Base-by-base conservation (phyloP, 495 filamentous ascomycete species). In the Neurospora sp. region DNA sequence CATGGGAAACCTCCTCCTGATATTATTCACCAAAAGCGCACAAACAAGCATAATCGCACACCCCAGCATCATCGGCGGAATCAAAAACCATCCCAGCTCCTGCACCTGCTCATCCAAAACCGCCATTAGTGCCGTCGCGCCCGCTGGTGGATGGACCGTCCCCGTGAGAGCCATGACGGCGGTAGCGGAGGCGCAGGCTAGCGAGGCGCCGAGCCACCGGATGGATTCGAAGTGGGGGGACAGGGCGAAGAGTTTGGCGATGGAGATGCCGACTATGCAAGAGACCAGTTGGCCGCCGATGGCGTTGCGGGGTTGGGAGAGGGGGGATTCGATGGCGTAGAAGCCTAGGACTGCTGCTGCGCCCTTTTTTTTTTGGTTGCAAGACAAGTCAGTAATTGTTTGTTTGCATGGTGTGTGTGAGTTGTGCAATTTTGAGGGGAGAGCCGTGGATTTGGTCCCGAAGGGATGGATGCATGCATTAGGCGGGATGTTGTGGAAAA, bases 131-230 rank as follows among this genome's bases (percentile, higher is more conserved):
- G 94, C 93, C 0, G 93, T 96, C 3, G 94, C 94, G 9, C 94
- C 94, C 0, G 93, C 94, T 0, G 94, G 94, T 7, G 94, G 94
- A 77, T 98, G 92, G 2, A 94, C 85, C 0, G 94, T 96, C 8
- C 89, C 89, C 0, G 93, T 96, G 11, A 94, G 74, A 1, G 87
- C 84, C 94, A 97, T 98, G 69, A 89, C 68, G 0, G 88, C 85
- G 2, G 89, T 93, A 0, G 93, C 87, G 35, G 87, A 77, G 1
- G 89, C 92, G 71, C 91, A 93, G 20, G 91, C 82, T 0, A 97
- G 81, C 3, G 93, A 88, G 22, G 88, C 92, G 0, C 87, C 91
- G 0, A 97, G 78, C 86, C 90, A 93, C 12, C 87, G 85, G 44
- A 92, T 78, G 5, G 80, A 71, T 18, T 87, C 81, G 68, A 90